Evolutionary conservation across 129 eudicot genomes (phyloP), one percentile per base, ranked within the genome.

Genomic region (Gnaphalium uliginosum): DNA sequence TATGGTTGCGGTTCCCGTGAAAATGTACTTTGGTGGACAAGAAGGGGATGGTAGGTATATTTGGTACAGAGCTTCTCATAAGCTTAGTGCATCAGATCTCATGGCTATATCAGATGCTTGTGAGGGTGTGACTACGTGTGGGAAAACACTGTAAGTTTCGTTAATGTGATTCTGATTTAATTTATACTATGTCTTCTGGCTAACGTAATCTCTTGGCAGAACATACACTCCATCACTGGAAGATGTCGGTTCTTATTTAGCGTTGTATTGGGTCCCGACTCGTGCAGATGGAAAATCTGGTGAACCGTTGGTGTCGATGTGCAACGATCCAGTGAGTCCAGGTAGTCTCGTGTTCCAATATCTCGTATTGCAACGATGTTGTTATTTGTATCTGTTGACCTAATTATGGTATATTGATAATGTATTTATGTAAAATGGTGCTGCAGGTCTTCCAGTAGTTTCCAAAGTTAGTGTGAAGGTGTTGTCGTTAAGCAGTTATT

Each of bases 261-360:
- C 85, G 23, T 79, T 95, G 81, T 85, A 91, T 84, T 95, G 99
- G 99, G 79, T 95, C 75, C 99, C 99, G 23, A 86, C 85, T 61
- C 92, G 99, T 14, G 80, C 75, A 21, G 99, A 95, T 85, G 99
- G 96, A 8, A 78, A 85, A 80, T 73, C 72, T 35, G 99, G 99
- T 63, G 66, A 81, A 53, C 96, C 97, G 2, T 74, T 95, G 70
- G 85, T 85, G 18, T 79, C 99, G 35, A 69, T 87, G 82, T 82
- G 86, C 68, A 79, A 85, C 13, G 67, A 74, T 74, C 96, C 90
- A 24, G 99, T 91, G 68, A 73, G 86, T 72, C 94, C 99, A 81
- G 98, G 98, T 93, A 83, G 33, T 35, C 27, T 51, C 58, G 60
- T 26, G 25, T 76, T 67, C 21, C 61, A 21, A 50, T 29, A 15